Conservation (phyloP, 1,284 basidiomycete genomes). For the Cerrena zonata region DNA sequence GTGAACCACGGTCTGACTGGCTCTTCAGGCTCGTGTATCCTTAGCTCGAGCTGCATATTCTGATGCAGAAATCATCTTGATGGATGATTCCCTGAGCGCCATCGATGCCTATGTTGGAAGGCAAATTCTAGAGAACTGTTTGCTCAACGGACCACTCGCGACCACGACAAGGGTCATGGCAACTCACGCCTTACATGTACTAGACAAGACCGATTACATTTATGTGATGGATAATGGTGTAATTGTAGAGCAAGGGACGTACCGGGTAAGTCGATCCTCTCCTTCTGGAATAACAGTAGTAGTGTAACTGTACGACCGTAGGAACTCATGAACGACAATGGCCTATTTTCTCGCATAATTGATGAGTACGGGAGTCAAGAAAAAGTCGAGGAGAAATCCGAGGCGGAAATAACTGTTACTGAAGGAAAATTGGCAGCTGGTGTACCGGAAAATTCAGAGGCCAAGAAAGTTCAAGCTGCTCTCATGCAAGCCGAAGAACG, state of each 20-base stretch:
- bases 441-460: slow-evolving; percentile 5
- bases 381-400: slow-evolving; percentile 25
- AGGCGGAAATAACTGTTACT: slow-evolving; percentile 19
- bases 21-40: slow-evolving; percentile 66
- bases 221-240: slow-evolving; percentile 70
- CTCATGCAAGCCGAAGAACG: slow-evolving; percentile 38
- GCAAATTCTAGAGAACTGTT: slow-evolving; percentile 54
- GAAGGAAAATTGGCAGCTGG: slow-evolving; percentile 12
- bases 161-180: slow-evolving; percentile 69
- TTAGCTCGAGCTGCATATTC: slow-evolving; percentile 80
- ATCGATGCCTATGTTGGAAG: slow-evolving; percentile 70
- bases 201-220: slow-evolving; percentile 63
- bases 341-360: slow-evolving; percentile 54
- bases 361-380: slow-evolving; percentile 54
- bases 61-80: slow-evolving; percentile 63
- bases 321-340: slow-evolving; percentile 48
- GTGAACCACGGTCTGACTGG: slow-evolving; percentile 20
- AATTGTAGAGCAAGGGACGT: slow-evolving; percentile 62
- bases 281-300: background rate
- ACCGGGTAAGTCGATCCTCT: slow-evolving; percentile 33
- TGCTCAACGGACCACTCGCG: slow-evolving; percentile 52
- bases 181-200: slow-evolving; percentile 70
- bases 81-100: slow-evolving; percentile 69
- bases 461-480: slow-evolving; percentile 8
- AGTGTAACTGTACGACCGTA: slow-evolving; percentile 18